Base-by-base conservation (phyloP, 176 grass and related monocot genomes). In the Bolboschoenus planiculmis region DNA sequence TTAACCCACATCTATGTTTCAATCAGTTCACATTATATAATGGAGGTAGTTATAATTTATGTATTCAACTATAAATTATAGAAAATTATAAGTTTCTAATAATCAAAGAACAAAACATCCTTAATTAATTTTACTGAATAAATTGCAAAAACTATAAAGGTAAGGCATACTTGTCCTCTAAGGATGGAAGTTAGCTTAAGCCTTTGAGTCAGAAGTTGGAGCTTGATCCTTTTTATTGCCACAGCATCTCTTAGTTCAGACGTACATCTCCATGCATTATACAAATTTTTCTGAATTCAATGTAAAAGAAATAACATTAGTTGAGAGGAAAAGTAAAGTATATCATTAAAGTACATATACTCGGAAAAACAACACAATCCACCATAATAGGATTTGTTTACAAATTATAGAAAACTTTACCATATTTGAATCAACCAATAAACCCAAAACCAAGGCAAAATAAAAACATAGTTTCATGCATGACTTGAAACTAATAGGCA, bases 121-220 rank as follows among this genome's bases (percentile, higher is more conserved):
- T 47, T 75, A 27, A 1, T 76, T 76, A 50, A 48, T 46, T 13
- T 46, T 29, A 47, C 11, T 48, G 65, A 43, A 61, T 31, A 11
- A 57, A 79, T 1, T 59, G 30, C 1, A 46, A 65, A 64, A 82
- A 48, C 21, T 39, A 71, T 70, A 48, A 81, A 63, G 7, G 20
- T 37, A 42, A 37, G 5, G 34, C 84, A 74, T 92, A 93, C 97
- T 89, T 99, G 93, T 78, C 87, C 89, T 81, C 83, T 87, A 78
- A 99, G 92, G 85, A 99, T 90, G 48, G 86, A 89, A 78, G 89
- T 90, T 53, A 93, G 84, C 66, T 87, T 99, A 81, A 99, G 82
- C 80, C 89, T 93, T 86, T 96, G 93, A 57, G 86, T 96, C 35
- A 91, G 87, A 81, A 95, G 84, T 71, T 91, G 97, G 57, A 99